Base-by-base conservation (phyloP, 331 rosid genomes). In the Quercus phellos region DNA sequence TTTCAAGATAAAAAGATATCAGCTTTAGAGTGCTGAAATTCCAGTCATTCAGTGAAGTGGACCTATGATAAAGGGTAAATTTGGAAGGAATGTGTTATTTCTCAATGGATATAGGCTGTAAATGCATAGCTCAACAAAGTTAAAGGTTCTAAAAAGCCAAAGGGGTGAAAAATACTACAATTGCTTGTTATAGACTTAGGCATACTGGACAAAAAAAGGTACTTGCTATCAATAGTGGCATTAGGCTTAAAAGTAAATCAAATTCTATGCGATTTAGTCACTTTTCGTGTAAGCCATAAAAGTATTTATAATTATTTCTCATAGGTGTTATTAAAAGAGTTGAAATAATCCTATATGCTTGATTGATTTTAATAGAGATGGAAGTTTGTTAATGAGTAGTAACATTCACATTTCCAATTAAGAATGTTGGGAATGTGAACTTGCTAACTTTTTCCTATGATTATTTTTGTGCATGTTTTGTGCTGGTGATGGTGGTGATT, bases 391-490 rank as follows among this genome's bases (percentile, higher is more conserved):
- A 12, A 32, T 66, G 71, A 66, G 71, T 66, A 6, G 35, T 66
- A 6, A 19, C 51, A 17, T 66, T 66, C 27, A 18, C 50, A 32
- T 66, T 66, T 4, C 26, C 22, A 66, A 43, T 66, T 22, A 4
- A 11, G 24, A 19, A 58, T 58, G 4, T 58, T 26, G 13, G 60
- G 66, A 21, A 22, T 9, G 66, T 58, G 32, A 22, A 58, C 2
- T 14, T 66, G 71, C 26, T 66, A 43, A n/a, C 38, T 19, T 21
- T 2, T 50, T 38, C 34, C 17, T 59, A 67, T 68, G 32, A 46
- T 72, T 74, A 29, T 77, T 74, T 76, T 46, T 64, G 51, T 73
- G 67, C 24, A 50, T 60, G 50, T 55, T 85, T 81, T 61, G 17
- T 74, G 13, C 51, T 74, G 79, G 22, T 72, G 13, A 51, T 74